Percentiles rank a stretch among this genome's conserved stretches.
phyloP scores from a whole-genome alignment of 2,329 filamentous ascomycete genomes.

The Aspergillus quadricinctus region DNA sequence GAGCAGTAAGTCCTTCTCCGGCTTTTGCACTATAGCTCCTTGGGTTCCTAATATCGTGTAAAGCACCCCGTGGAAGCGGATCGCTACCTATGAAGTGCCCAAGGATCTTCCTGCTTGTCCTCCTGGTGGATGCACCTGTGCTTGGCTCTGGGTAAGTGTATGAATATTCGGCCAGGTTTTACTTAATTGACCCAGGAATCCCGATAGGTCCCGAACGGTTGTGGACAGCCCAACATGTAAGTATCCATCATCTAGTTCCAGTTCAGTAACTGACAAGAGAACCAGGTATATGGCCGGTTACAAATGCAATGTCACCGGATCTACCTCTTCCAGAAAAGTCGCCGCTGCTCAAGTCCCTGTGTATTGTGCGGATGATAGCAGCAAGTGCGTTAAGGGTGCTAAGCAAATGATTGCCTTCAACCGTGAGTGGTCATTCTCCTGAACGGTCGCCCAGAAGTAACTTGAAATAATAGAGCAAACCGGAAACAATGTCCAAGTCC shows the following conservation, averaged over 20 bases:
- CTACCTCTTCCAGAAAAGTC: slow-evolving; percentile 39
- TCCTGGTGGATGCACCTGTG: slow-evolving; percentile 36
- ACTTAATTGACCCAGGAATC: background rate
- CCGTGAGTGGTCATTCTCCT: slow-evolving; percentile 20
- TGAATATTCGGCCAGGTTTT: too few species aligned
- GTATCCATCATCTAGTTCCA: background rate
- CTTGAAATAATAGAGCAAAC: slow-evolving; percentile 5
- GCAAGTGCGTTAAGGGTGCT: slow-evolving; percentile 44
- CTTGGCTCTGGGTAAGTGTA: slow-evolving; percentile 38
- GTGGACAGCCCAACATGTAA: slow-evolving; percentile 38
- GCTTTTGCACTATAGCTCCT: background rate
- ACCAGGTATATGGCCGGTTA: slow-evolving; percentile 47
- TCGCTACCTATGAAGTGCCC: slow-evolving; percentile 36
- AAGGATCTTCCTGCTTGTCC: slow-evolving; percentile 34
- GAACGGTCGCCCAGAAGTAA: background rate
- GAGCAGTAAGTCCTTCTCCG: slow-evolving; percentile 33
- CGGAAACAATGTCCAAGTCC: slow-evolving; percentile 13
- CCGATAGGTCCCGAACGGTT: slow-evolving; percentile 31
- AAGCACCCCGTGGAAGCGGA: slow-evolving; percentile 37
- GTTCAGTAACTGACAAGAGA: background rate
- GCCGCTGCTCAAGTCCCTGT: slow-evolving; percentile 40
- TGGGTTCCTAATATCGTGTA: slow-evolving; percentile 1
- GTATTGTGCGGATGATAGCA: slow-evolving; percentile 40
- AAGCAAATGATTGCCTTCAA: slow-evolving; percentile 52
- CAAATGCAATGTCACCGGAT: slow-evolving; percentile 46